Evolutionary conservation across 441 rosid genomes (phyloP), one percentile per base, ranked within the genome.

Genomic region (Eruca vesicaria): DNA sequence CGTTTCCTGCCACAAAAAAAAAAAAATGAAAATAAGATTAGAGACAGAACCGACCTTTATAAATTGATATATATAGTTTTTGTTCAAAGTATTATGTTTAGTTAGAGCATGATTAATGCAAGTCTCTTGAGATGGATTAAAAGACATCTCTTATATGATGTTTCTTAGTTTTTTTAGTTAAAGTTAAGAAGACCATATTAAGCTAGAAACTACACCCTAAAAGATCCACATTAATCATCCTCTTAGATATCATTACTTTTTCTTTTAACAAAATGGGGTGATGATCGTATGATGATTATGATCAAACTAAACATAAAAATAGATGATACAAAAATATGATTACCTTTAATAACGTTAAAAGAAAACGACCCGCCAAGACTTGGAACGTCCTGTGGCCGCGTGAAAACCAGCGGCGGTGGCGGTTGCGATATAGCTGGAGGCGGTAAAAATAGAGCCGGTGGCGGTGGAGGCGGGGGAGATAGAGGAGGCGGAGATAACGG

Each of bases 271-370:
- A 64, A 41, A 41, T 3, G 15, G 3, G 15, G 6, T 29, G 70
- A 50, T 66, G 16, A 45, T 45, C 29, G n/a, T 23, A 15, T 38
- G 70, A 50, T 66, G 28, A 28, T 45, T 23, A 15, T 38, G 16
- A 68, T 38, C 18, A 7, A 45, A 66, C 14, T 63, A 14, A 14
- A 23, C 43, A 21, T 28, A 28, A 28, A 32, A 32, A 29, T 9
- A 59, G 4, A 4, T 15, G 1, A 43, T 12, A 59, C n/a, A 45
- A 19, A 38, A 45, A 23, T 7, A 15, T 62, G 19, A 10, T 62
- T 52, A 71, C 75, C 75, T 61, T 71, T 71, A n/a, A 62, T 38
- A 52, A 62, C 53, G 53, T 72, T 72, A 33, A 71, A 18, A 31
- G 75, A 72, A 33, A 23, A 15, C 53, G 75, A 50, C 6, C 63